Evolutionary conservation across 1,284 basidiomycete species (phyloP), one percentile per base, ranked within the genome.

Genomic region (Sporisorium iseilematis-ciliati): DNA sequence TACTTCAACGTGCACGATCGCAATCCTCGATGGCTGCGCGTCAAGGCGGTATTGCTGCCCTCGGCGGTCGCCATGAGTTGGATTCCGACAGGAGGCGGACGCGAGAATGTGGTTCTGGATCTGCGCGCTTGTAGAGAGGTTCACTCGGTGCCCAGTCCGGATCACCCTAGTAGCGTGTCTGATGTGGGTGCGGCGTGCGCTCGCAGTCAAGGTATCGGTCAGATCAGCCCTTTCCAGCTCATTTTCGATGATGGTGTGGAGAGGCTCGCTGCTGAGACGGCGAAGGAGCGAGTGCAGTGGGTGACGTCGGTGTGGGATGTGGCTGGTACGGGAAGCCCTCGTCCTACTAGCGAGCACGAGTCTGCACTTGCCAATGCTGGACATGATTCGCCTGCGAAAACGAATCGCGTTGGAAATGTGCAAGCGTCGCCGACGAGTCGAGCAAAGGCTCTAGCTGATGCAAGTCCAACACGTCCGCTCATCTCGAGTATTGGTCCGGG

Each of bases 181-280:
- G 80, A 82, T 45, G 31, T 78, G 8, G 80, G 79, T 5, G 79
- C 80, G 14, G 62, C 56, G 2, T 45, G 43, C 18, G 78, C 81
- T 3, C 58, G 74, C 4, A 64, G 59, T 26, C 79, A 81, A 35
- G 74, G 71, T 5, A 56, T 82, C 33, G 58, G 38, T 29, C 54
- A 58, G 41, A 68, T 81, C 63, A 76, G 38, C 49, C 76, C 81
- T 10, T 82, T 79, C 57, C 80, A 82, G 63, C 62, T 82, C n/a
- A 75, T 81, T 45, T 82, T 82, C 58, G 78, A 81, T 31, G 81
- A 82, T 45, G 81, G 81, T n/a, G 74, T 82, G 0, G 81, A 82
- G 68, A 48, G 81, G 3, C 53, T 82, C 3, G 81, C 79, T 21
- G 75, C 78, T 21, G 74, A 77, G 14, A 69, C 68, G 7, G 76